Conservation (phyloP, 495 filamentous ascomycete species). For the Daldinia grandis region DNA sequence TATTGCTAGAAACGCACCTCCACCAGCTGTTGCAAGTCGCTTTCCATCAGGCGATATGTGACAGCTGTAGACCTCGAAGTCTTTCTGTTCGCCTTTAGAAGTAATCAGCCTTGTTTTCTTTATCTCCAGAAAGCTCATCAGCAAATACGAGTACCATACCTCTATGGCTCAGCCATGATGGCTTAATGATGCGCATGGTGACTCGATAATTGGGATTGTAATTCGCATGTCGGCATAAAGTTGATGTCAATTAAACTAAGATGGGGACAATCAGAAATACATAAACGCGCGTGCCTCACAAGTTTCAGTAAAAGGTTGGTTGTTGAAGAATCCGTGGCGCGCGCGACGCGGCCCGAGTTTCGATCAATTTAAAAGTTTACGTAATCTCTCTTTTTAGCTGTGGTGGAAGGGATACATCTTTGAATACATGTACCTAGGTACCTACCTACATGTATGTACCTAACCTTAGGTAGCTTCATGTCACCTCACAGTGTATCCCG, state of each 20-base stretch:
- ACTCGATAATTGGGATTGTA: slow-evolving; percentile 33
- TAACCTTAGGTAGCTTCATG: background rate
- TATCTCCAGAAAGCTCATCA: background rate
- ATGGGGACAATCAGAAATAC: background rate
- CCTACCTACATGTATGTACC: background rate
- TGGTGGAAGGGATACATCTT: background rate
- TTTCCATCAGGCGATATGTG: slow-evolving; percentile 94
- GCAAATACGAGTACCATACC: slow-evolving; percentile 56
- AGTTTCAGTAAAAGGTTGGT: slow-evolving; percentile 19
- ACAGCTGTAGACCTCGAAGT: slow-evolving; percentile 97
- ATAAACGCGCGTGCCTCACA: slow-evolving; percentile 20
- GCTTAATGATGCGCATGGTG: slow-evolving; percentile 88
- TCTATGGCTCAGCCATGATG: slow-evolving; percentile 91
- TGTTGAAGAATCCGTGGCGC: slow-evolving; percentile 26
- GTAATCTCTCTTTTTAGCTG: slow-evolving; percentile 24
- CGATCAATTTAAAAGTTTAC: slow-evolving; percentile 31
- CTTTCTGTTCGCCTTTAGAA: slow-evolving; percentile 83
- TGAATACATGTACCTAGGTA: background rate
- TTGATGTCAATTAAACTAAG: slow-evolving; percentile 2
- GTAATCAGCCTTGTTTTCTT: slow-evolving; percentile 26
- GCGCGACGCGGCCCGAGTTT: slow-evolving; percentile 47
- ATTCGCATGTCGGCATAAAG: slow-evolving; percentile 45
- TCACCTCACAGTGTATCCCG: background rate
- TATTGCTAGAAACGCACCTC: slow-evolving; percentile 66
- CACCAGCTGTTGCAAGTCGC: slow-evolving; percentile 89